Evolutionary conservation across 1,284 basidiomycete genomes (phyloP).

Genomic region (Cerrena zonata): DNA sequence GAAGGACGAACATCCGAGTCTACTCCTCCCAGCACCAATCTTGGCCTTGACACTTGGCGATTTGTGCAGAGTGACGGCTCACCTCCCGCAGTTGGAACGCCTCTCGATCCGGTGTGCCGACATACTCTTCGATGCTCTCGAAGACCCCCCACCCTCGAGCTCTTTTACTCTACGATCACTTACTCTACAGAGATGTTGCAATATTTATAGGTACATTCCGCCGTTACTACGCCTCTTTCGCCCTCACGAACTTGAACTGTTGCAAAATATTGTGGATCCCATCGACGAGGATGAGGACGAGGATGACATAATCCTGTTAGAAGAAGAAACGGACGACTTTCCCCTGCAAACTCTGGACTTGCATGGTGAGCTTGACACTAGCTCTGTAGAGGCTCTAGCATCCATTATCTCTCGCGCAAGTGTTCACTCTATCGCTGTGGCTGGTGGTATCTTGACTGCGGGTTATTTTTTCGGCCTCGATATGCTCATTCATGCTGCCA

Average conservation of each 20-base stretch:
- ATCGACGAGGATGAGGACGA: background rate
- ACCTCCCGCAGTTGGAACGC: background rate
- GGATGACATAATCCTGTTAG: background rate
- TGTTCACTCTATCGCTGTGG: too few species aligned
- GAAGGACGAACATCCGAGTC: too few species aligned
- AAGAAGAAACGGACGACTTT: background rate
- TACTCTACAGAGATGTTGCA: background rate
- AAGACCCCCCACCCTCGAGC: background rate
- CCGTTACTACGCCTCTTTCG: background rate
- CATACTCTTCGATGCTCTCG: background rate
- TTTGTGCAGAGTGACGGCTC: background rate
- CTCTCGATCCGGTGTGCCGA: background rate
- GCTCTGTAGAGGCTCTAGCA: too few species aligned
- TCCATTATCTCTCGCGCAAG: too few species aligned
- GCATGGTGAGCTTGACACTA: background rate
- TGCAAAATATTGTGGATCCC: background rate
- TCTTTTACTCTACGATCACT: background rate
- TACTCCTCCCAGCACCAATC: too few species aligned
- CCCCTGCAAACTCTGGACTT: background rate
- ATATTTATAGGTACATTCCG: background rate
- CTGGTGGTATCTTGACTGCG: too few species aligned
- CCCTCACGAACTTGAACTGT: background rate
- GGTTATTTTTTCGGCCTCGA: too few species aligned
- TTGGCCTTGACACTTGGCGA: background rate
- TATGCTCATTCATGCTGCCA: too few species aligned